A percentile compares a stretch with the other conserved stretches of the same genome.
Conservation (phyloP, 805 yeast species). For the Tetrapisispora namnaoensis region DNA sequence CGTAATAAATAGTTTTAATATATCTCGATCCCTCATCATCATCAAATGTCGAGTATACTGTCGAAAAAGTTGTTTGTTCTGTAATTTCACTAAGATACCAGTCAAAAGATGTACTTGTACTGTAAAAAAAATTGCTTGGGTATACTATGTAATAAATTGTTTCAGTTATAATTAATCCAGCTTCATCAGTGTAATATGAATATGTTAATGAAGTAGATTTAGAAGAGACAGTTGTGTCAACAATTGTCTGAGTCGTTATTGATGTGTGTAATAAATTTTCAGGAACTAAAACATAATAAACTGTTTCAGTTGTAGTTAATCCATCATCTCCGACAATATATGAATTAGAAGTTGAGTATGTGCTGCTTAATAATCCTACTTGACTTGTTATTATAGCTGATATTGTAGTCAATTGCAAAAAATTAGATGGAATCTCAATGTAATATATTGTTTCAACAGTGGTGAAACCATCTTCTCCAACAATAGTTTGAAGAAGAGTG, state of each 20-base stretch:
- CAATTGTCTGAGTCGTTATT: background rate
- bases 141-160: background rate
- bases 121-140: background rate
- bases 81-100: background rate
- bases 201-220: background rate
- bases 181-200: background rate
- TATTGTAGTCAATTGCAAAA: background rate
- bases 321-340: background rate
- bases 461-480: background rate
- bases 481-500: background rate
- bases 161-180: background rate
- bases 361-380: background rate
- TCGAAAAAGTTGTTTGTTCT: background rate
- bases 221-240: background rate
- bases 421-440: background rate
- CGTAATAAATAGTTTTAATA: background rate
- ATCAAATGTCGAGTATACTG: background rate
- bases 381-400: background rate
- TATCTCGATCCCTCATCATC: background rate
- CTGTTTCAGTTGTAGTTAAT: background rate
- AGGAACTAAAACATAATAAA: background rate
- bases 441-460: background rate
- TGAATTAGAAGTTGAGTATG: background rate
- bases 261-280: background rate
- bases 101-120: background rate